These are phyloP conservation scores for Eimeria tenella DNA, from an alignment of 169 alveolate species.

Conservation along the genomic window DNA sequence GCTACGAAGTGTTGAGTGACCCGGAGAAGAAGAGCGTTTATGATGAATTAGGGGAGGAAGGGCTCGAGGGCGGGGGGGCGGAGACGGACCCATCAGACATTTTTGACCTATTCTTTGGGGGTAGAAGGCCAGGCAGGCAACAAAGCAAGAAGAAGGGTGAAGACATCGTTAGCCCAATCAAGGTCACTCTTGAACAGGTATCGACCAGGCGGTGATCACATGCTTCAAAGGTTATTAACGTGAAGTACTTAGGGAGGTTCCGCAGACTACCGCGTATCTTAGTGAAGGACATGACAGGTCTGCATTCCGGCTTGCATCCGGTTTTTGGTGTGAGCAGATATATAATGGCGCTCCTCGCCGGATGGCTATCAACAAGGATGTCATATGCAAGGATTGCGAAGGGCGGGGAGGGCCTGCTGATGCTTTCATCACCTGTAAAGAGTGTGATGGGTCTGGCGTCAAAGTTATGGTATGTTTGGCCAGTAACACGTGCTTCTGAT, in stretches of 20 bases:
- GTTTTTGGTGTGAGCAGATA: slow-evolving; percentile 71
- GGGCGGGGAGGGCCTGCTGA: slow-evolving; percentile 98
- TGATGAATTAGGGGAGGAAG: slow-evolving; percentile 99
- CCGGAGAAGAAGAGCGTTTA: slow-evolving; percentile 97
- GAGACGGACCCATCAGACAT: slow-evolving; percentile 90
- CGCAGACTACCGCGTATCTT: background rate
- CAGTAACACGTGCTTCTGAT: background rate
- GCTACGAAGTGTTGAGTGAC: slow-evolving; percentile 97
- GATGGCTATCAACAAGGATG: slow-evolving; percentile 95
- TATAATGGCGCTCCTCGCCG: slow-evolving; percentile 97
- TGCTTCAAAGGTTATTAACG: background rate
- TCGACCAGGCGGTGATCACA: too few species aligned
- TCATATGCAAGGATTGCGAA: slow-evolving; percentile 96
- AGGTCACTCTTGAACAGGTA: slow-evolving; percentile 97
- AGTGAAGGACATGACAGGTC: background rate
- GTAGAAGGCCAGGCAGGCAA: slow-evolving; percentile 88
- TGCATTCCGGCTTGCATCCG: background rate
- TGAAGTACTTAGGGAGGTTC: background rate
- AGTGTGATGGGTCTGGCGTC: slow-evolving; percentile 96
- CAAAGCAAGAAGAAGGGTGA: slow-evolving; percentile 94
- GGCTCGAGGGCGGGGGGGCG: slow-evolving; percentile 93
- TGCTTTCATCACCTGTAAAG: slow-evolving; percentile 93
- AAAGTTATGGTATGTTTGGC: slow-evolving; percentile 72
- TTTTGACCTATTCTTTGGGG: slow-evolving; percentile 96
- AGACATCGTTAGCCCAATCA: slow-evolving; percentile 92